Conservation (phyloP, 2,329 filamentous ascomycete species). For the Clonostachys solani region DNA sequence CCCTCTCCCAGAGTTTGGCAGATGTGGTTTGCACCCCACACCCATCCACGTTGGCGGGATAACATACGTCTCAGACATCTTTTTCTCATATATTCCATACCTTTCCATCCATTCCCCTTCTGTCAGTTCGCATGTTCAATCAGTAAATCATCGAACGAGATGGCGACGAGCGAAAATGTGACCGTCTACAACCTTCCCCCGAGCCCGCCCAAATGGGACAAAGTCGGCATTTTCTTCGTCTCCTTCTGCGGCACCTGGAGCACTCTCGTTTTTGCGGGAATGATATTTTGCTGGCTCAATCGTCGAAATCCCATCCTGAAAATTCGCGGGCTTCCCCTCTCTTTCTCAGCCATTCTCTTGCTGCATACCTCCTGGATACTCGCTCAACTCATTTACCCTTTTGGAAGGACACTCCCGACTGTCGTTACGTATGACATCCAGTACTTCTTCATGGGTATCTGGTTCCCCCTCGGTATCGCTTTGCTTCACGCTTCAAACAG, state of each 20-base stretch:
- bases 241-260: slow-evolving; percentile 5
- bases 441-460: slow-evolving; percentile 53
- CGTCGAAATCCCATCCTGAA: slow-evolving; percentile 28
- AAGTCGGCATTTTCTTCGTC: slow-evolving; percentile 5
- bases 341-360: slow-evolving; percentile 28
- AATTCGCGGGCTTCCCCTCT: slow-evolving; percentile 31
- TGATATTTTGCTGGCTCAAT: slow-evolving; percentile 29
- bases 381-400: slow-evolving; percentile 27
- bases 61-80: too few relatives aligned
- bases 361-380: slow-evolving; percentile 35
- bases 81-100: too few relatives aligned
- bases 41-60: too few relatives aligned
- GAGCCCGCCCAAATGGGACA: slow-evolving; percentile 10
- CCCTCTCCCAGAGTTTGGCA: too few relatives aligned
- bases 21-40: too few relatives aligned
- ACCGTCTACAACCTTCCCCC: slow-evolving; percentile 20
- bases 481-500: slow-evolving; percentile 61
- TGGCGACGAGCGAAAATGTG: neutral
- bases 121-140: too few relatives aligned
- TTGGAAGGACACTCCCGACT: slow-evolving; percentile 34
- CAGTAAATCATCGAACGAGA: too few relatives aligned
- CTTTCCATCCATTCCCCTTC: too few relatives aligned
- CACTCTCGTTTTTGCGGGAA: slow-evolving; percentile 15
- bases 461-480: slow-evolving; percentile 60
- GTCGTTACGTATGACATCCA: slow-evolving; percentile 58